Percentiles rank a stretch among this genome's conserved stretches.
Conservation (phyloP, 75 land plant genomes). For the Pinus taeda region DNA sequence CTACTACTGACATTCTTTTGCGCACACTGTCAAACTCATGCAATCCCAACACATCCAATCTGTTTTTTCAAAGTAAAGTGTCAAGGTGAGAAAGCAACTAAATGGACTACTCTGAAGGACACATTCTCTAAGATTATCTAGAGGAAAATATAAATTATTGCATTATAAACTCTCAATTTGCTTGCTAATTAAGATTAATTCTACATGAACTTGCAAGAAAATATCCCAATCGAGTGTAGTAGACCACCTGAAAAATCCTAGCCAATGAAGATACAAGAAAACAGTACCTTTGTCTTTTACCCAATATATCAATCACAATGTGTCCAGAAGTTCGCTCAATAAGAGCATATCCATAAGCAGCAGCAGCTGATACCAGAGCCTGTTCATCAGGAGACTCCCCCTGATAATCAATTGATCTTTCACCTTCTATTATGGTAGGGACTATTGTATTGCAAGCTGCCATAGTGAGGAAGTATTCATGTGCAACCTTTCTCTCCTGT, state of each 20-base stretch:
- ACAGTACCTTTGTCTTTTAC: conserved; percentile 52
- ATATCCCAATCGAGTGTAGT: conserved; percentile 1
- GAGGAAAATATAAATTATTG: background rate
- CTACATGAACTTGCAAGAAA: background rate
- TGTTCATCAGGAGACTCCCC: conserved; percentile 98
- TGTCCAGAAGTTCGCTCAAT: conserved; percentile 78
- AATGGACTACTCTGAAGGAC: background rate
- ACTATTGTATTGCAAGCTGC: conserved; percentile 92
- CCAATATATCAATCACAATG: conserved; percentile 71
- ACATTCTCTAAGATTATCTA: background rate
- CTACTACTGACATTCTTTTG: conserved; percentile 85
- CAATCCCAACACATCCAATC: conserved; percentile 71
- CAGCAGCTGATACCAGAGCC: conserved; percentile 82
- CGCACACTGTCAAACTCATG: conserved; percentile 92
- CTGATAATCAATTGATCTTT: conserved; percentile 59
- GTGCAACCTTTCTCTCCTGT: conserved; percentile 35
- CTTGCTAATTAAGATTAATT: background rate
- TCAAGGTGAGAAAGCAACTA: background rate
- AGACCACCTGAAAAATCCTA: conserved; percentile 7
- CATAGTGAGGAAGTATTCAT: conserved; percentile 69
- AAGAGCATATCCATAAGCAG: conserved; percentile 83
- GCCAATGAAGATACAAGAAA: background rate
- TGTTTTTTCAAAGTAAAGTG: conserved; percentile 11
- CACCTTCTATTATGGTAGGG: conserved; percentile 50
- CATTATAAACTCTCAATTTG: background rate